Evolutionary conservation across 2,329 filamentous ascomycete species (phyloP).

Genomic region (Colletotrichum cordylinicola): DNA sequence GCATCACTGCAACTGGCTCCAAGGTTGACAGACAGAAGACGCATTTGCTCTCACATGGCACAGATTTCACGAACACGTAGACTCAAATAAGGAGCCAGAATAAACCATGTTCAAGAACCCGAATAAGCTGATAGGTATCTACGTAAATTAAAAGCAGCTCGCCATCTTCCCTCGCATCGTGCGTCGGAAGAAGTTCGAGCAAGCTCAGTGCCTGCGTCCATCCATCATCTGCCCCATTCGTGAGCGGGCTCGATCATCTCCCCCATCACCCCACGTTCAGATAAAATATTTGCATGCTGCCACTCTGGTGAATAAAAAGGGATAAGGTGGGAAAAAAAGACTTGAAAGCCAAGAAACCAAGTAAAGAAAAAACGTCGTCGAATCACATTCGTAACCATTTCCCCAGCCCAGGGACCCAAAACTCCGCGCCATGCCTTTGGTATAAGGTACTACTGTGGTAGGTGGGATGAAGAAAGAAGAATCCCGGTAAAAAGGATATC

Average conservation of each 20-base stretch:
- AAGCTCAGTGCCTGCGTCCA: background rate
- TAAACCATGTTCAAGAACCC: background rate
- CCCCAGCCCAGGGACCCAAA: conserved; percentile 1
- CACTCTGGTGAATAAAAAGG: background rate
- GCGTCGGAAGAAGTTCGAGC: too few species aligned
- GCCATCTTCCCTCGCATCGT: background rate
- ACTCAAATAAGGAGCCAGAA: background rate
- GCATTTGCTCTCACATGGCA: background rate
- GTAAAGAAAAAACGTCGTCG: background rate
- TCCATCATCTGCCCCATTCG: background rate
- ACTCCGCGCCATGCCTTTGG: conserved; percentile 26
- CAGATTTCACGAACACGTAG: background rate
- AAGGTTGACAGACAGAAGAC: background rate
- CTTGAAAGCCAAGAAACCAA: background rate
- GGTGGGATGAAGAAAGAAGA: background rate
- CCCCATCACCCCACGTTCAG: background rate
- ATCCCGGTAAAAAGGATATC: conserved; percentile 19
- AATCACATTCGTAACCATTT: conserved; percentile 15
- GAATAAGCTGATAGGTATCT: background rate
- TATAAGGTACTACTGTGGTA: conserved; percentile 18
- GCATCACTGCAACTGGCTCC: background rate
- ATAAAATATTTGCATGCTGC: background rate
- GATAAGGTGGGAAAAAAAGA: background rate
- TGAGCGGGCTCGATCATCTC: background rate
- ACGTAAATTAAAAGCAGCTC: background rate